Evolutionary conservation across 2,329 filamentous ascomycete species (phyloP), one percentile per base, ranked within the genome.

Genomic region (Trichothecium sympodiale): DNA sequence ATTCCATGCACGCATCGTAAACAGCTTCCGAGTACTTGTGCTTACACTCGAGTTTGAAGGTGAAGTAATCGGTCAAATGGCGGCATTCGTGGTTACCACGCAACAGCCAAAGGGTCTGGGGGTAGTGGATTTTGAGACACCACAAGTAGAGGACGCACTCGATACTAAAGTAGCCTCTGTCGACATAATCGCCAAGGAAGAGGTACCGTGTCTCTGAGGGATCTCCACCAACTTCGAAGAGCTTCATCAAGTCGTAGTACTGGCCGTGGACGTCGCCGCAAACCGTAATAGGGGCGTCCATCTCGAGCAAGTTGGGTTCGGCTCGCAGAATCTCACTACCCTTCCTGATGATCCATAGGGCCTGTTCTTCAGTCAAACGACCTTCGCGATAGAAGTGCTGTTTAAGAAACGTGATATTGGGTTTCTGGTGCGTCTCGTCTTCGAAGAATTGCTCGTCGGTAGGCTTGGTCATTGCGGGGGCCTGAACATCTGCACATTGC

Each of bases 211-310:
- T 98, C 65, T 98, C 91, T 36, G 89, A 77, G 29, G 91, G 91
- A 59, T 98, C 91, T 45, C 91, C 91, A 46, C 91, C 91, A 35
- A 98, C 91, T 62, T 98, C 91, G 53, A 98, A 98, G 25, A 98
- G 73, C 70, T 98, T 98, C 91, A 98, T 98, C 55, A 98, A 65
- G 60, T 98, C 91, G 60, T 94, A 98, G 67, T 96, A 98, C 65
- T 98, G 91, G 47, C 91, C 91, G 61, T 98, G 91, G 37, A 98
- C 88, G 54, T 98, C 91, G 56, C 91, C 91, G 53, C 91, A 98
- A 34, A 98, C 91, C 8, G 91, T 98, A 55, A 98, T 98, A 42
- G 91, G 91, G 29, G 91, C 91, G 60, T 98, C 91, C 91, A 98
- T 98, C 69, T 98, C 91, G 47, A 98, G 72, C 45, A 98, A 69